Base-by-base conservation (phyloP, 1,284 basidiomycete species). In the Cutaneotrichosporon sp. region DNA sequence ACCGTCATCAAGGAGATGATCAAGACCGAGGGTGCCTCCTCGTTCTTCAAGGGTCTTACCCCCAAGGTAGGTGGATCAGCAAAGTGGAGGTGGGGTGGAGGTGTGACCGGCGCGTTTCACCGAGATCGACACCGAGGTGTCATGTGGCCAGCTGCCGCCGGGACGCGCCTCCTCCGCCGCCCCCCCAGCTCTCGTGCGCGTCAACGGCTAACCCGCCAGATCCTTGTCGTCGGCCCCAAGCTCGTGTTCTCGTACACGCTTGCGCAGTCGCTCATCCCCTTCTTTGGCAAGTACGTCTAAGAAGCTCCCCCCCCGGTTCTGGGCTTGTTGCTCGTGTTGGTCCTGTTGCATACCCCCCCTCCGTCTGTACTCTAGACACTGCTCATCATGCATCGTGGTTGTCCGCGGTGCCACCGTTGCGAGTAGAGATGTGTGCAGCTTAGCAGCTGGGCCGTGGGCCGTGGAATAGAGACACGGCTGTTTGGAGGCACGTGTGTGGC, bases 161-260 rank as follows among this genome's bases (percentile, higher is more conserved):
- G n/a, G n/a, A n/a, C n/a, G n/a, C n/a, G 29, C 25, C 47, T 50
- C 47, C 27, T n/a, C 47, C 29, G 18, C 38, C 38, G n/a, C 38
- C 18, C 18, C n/a, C n/a, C 1, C 8, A n/a, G 18, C 18, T 16
- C 11, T 16, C 2, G 13, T 33, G 9, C 14, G 13, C 13, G 6
- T 42, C 3, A 7, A 25, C 16, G 8, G 42, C 34, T 60, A 51
- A 63, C 52, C 62, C 13, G 27, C 46, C 73, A 92, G 91, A 91
- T 98, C 70, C 85, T 98, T 42, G 94, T 98, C 63, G 95, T 98
- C 33, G 95, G 95, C 57, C 95, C 95, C 61, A 98, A 99, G 83
- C 86, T 99, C 45, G 92, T 99, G 68, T 98, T 98, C 85, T 94
- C 91, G 70, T 98, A 97, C 83, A 99, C 95, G 27, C 86, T 98